These are phyloP conservation scores for Podospora pseudoanserina DNA, from an alignment of 495 filamentous ascomycete species.

Conservation along the genomic window DNA sequence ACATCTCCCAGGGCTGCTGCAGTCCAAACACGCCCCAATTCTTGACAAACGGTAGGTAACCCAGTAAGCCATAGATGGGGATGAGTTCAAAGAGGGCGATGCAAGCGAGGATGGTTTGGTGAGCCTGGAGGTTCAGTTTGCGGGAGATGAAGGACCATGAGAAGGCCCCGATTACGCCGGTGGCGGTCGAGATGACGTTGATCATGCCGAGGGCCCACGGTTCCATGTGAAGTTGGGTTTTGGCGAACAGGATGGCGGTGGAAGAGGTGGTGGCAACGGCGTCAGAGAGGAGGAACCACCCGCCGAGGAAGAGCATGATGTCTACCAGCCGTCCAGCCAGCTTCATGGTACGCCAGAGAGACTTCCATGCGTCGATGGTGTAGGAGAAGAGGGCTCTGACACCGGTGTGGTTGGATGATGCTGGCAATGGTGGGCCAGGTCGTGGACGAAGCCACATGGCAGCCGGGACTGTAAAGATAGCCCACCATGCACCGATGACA, in stretches of 20 bases:
- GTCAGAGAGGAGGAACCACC: conserved; percentile 94
- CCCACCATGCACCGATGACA: conserved; percentile 91
- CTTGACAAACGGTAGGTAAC: conserved; percentile 79
- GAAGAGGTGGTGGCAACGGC: conserved; percentile 93
- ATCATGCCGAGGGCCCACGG: conserved; percentile 87
- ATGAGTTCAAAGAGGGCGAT: conserved; percentile 89
- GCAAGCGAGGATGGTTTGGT: conserved; percentile 86
- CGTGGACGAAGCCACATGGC: conserved; percentile 86
- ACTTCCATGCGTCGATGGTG: conserved; percentile 77
- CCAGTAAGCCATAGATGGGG: conserved; percentile 84
- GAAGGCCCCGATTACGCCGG: conserved; percentile 83
- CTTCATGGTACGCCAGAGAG: conserved; percentile 72
- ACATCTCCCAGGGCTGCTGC: conserved; percentile 96
- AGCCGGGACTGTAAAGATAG: conserved; percentile 83
- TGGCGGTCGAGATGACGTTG: conserved; percentile 80
- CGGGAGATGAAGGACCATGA: conserved; percentile 77
- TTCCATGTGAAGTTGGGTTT: conserved; percentile 87
- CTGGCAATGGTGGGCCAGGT: conserved; percentile 74
- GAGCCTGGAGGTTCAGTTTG: conserved; percentile 60
- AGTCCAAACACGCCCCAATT: conserved; percentile 74
- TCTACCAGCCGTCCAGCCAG: conserved; percentile 79
- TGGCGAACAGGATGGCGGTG: conserved; percentile 92
- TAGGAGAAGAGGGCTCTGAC: conserved; percentile 53
- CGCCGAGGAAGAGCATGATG: conserved; percentile 78
- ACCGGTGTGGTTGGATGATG: conserved; percentile 28